Base-by-base conservation (phyloP, 139 green algal genomes). In the Coelastrella sp. region DNA sequence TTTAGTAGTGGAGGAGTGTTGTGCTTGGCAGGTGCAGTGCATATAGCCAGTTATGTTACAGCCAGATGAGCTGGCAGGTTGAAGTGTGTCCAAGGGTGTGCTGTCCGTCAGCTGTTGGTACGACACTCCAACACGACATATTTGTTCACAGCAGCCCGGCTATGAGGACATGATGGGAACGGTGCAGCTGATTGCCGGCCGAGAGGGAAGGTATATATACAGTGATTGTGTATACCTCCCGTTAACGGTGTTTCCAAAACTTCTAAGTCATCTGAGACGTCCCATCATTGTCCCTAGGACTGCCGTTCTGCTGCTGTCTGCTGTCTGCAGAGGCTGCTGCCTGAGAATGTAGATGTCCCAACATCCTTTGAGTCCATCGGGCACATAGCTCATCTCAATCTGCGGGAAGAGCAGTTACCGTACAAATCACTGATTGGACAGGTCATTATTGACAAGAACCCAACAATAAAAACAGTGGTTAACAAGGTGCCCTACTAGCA, bases 331-430 rank as follows among this genome's bases (percentile, higher is more conserved):
- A 90, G 92, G 66, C 86, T 99, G 83, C 93, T 99, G 8, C 98
- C 97, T 1, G 80, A 83, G 1, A 95, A 93, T 8, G 80, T 95
- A 3, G 97, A 99, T 58, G 94, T 98, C 32, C 98, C 98, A 7
- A 92, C 87, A 54, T 96, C 97, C 0, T 99, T 99, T 91, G 98
- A 99, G 92, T 97, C 89, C 3, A 92, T 99, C 2, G 98, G 98
- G 19, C 98, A 99, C 93, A 97, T 99, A 20, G 92, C 98, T 2
- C 98, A 99, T 90, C 85, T 99, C 4, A 99, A 99, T 91, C 93
- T 99, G 74, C 79, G 96, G 0, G 95, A 98, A 32, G 96, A 99
- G 68, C 93, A 97, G 87, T 91, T 98, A 82, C 96, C 96, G 0
- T 97, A 96, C 94, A 97, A 97, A 83, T 66, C 93, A 16, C 5